Base-by-base conservation (phyloP, 176 grass and related monocot genomes). In the Aegilops umbellulata region DNA sequence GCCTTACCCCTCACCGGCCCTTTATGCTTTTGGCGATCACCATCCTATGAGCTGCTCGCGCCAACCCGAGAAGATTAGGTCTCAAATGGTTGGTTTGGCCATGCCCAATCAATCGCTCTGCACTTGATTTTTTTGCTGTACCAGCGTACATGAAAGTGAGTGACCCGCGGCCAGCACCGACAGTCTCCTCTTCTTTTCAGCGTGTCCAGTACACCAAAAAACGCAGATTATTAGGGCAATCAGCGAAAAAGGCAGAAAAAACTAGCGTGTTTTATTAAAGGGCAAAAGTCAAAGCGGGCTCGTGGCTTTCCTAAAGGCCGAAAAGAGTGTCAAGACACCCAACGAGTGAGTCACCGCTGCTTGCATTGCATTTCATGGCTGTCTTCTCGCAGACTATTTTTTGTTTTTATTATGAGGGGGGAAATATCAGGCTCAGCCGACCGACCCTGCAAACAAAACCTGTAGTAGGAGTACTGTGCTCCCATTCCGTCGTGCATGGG, bases 71-170 rank as follows among this genome's bases (percentile, higher is more conserved):
- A 30, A 38, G 66, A 30, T 65, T 25, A 10, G 75, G 7, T 49
- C 8, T 61, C 58, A 35, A 65, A 84, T 84, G 53, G 74, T 41
- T 80, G 82, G 58, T 58, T 57, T 25, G 1, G 20, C 76, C n/a
- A 20, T 44, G 66, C 82, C 30, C 75, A 30, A 84, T 60, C 82
- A 34, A 14, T 55, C 20, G 17, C 42, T 57, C 5, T 31, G 65
- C 7, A 8, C 23, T 15, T 19, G 6, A 31, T 20, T 31, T 36
- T 80, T 80, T 3, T 22, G 35, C 10, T 22, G 35, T n/a, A 49
- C 41, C 5, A 13, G n/a, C 7, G 62, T 41, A n/a, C 62, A 22
- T 29, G 83, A 49, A 83, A 74, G 72, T 12, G n/a, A 36, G 15
- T 14, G 17, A 44, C 13, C 44, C 26, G 29, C 60, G 22, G 60